Percentiles rank a stretch among this genome's conserved stretches.
Conservation (phyloP, 2,329 filamentous ascomycete species). For the Nannizzia gypsea region DNA sequence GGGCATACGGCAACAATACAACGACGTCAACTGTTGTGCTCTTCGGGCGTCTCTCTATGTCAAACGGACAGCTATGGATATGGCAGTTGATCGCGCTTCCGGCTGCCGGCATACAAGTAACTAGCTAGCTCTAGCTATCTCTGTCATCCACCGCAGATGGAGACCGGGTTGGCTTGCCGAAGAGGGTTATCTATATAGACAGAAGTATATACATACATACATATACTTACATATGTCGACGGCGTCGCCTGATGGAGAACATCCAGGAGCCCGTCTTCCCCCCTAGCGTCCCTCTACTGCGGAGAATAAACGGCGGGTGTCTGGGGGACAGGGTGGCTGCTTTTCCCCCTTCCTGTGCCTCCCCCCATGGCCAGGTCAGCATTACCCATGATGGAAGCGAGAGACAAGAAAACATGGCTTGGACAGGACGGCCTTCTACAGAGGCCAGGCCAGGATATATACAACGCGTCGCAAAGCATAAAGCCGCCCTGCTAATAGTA, state of each 20-base stretch:
- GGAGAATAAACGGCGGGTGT: conserved; percentile 1
- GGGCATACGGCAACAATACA: background rate
- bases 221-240: background rate
- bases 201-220: background rate
- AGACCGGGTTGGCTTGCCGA: background rate
- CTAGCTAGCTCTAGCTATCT: no score
- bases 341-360: background rate
- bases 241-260: background rate
- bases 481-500: conserved; percentile 1
- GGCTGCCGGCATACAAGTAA: no score
- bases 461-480: conserved; percentile 3
- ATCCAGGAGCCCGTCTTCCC: background rate
- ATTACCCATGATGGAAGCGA: background rate
- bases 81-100: no score
- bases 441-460: background rate
- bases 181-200: background rate
- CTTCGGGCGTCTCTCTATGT: no score
- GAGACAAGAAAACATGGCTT: background rate
- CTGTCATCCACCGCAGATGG: background rate
- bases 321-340: no score
- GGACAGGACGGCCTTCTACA: background rate
- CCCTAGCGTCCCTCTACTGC: background rate
- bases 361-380: background rate
- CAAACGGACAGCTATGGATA: no score
- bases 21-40: background rate